phyloP scores from a whole-genome alignment of 768 basidiomycete genomes.

The Butyriboletus loyo region DNA sequence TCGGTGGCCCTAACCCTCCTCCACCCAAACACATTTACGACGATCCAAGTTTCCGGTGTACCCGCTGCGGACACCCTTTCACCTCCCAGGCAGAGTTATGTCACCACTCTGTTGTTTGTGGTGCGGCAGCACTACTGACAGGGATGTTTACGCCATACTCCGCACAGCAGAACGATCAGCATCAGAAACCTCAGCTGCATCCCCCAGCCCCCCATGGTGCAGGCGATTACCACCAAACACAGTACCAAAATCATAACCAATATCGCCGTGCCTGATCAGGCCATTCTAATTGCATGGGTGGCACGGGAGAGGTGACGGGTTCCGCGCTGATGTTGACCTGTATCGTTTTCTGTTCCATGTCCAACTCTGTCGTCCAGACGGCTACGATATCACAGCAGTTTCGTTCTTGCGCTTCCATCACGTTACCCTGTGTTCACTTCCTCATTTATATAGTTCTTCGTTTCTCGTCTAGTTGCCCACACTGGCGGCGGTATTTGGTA shows the following conservation, averaged over 20 bases:
- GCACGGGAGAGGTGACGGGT: neutral
- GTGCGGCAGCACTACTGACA: slow-evolving; percentile 9
- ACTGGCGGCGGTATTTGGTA: neutral
- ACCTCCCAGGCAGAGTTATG: slow-evolving; percentile 6
- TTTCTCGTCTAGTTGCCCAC: neutral
- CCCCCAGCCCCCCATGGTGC: neutral
- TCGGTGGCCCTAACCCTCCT: neutral
- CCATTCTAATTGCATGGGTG: neutral
- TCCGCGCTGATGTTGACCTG: neutral
- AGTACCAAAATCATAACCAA: neutral
- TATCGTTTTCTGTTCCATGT: neutral
- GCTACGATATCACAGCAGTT: neutral
- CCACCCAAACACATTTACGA: neutral
- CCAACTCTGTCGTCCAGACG: neutral
- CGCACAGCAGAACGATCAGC: neutral
- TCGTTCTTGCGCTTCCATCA: neutral
- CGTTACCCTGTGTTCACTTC: neutral
- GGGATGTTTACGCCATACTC: slow-evolving; percentile 14
- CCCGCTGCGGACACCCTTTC: slow-evolving; percentile 13
- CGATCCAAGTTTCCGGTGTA: slow-evolving; percentile 1
- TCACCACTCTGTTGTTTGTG: slow-evolving; percentile 13
- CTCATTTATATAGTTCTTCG: neutral
- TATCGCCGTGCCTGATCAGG: neutral
- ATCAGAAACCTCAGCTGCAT: neutral
- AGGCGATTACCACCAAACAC: neutral